Base-by-base conservation (phyloP, 345 rosid species). In the Rhodamnia rubescens region DNA sequence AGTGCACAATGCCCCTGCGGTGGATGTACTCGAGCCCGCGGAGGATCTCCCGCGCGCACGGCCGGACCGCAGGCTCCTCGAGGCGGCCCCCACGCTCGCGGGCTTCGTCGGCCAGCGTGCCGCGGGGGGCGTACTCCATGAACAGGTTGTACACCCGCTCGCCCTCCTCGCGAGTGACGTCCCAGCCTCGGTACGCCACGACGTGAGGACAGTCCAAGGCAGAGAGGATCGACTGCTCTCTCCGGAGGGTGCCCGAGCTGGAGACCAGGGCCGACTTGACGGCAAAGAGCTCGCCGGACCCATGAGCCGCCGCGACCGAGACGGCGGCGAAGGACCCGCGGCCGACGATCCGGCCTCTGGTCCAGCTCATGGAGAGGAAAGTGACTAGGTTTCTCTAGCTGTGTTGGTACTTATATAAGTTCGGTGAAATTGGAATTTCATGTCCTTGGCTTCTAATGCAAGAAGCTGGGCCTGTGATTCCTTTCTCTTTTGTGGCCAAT, bases 61-160 rank as follows among this genome's bases (percentile, higher is more conserved):
- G 87, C 86, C 91, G 87, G 84, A 95, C 78, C 74, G 6, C 47
- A 22, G 44, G 82, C 83, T 97, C 96, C 0, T 90, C 91, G 26
- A 94, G 86, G 1, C 88, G 4, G 2, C 98, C 95, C 7, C 93
- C 90, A 24, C 42, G 86, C 24, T 36, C 18, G 20, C 80, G 86
- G 84, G 93, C 90, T 15, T 84, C 91, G 5, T 95, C 95, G 13
- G 56, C 24, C 53, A 97, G 84, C 27, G 96, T 89, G n/a, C 98
- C 99, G 7, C 86, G 83, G 36, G 93, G 88, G 6, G 96, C 96
- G 64, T 92, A 93, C 83, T 97, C 98, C 90, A 95, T 83, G 84
- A 92, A 84, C 82, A 95, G 87, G 85, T 97, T 97, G 88, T 91
- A 94, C 0, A 90, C 9, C 4, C 88, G 69, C 91, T 86, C 88